Evolutionary conservation across 2,329 filamentous ascomycete species (phyloP).

Genomic region (Mycosphaerella sp.): DNA sequence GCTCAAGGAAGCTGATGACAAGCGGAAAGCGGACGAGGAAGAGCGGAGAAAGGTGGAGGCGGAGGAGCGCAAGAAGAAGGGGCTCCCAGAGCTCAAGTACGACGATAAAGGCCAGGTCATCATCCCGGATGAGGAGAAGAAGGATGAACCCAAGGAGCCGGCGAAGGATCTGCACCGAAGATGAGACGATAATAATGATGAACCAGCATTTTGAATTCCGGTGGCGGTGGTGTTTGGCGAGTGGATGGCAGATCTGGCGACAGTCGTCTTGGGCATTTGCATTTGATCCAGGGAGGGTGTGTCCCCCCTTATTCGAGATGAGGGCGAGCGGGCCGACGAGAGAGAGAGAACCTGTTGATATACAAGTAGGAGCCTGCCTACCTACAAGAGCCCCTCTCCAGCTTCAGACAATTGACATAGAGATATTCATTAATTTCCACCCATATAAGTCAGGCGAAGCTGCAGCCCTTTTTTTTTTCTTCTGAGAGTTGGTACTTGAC

Average conservation of each 20-base stretch:
- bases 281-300: neutral
- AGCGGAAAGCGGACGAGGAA: slow-evolving; percentile 21
- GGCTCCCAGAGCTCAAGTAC: slow-evolving; percentile 12
- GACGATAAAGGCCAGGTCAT: slow-evolving; percentile 7
- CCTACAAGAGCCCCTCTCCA: neutral
- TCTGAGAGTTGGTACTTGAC: too few relatives aligned
- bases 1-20: slow-evolving; percentile 22
- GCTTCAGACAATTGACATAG: neutral
- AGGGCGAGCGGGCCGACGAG: neutral
- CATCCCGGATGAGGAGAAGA: slow-evolving; percentile 3
- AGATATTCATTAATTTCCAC: neutral
- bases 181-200: slow-evolving; percentile 1
- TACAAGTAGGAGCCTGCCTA: neutral
- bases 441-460: neutral
- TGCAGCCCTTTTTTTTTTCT: too few relatives aligned
- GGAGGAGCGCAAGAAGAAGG: slow-evolving; percentile 17
- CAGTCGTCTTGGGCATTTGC: neutral
- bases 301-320: too few relatives aligned
- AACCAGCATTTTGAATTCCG: neutral
- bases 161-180: slow-evolving; percentile 5
- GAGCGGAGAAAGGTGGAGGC: slow-evolving; percentile 19
- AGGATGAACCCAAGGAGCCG: slow-evolving; percentile 7
- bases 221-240: neutral
- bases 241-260: neutral
- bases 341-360: neutral